Conservation (phyloP, 2,329 filamentous ascomycete species). For the Fusarium sulawesiense region DNA sequence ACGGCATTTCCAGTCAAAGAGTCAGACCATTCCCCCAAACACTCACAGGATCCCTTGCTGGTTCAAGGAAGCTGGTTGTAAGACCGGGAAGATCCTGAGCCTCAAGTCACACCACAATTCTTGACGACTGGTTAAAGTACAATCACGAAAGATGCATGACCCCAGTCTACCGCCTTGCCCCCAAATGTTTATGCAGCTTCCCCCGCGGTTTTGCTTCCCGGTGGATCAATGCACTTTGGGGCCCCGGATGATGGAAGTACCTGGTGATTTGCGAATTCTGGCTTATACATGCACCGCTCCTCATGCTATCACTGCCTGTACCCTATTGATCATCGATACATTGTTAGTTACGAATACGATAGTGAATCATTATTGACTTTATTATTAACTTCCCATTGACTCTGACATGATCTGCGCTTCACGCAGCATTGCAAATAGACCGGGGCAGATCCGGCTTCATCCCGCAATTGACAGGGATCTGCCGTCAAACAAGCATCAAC, state of each 20-base stretch:
- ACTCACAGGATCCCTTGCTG: constrained; percentile 4
- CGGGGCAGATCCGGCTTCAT: constrained; percentile 18
- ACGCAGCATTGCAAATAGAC: constrained; percentile 2
- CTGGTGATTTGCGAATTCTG: constrained; percentile 22
- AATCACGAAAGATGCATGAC: neutral
- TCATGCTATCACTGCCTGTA: constrained; percentile 14
- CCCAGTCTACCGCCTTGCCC: neutral
- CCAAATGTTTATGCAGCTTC: constrained; percentile 18
- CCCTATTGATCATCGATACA: neutral
- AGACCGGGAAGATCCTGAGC: neutral
- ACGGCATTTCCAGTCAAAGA: constrained; percentile 45
- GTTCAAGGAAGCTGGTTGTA: constrained; percentile 31
- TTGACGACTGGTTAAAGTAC: constrained; percentile 19
- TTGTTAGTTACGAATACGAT: neutral
- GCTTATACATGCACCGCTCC: constrained; percentile 22
- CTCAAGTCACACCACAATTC: constrained; percentile 34
- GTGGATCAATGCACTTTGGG: constrained; percentile 17
- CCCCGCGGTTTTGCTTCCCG: constrained; percentile 24
- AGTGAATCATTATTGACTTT: neutral
- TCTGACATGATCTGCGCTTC: neutral
- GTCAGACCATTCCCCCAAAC: neutral
- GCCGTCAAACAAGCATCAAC: constrained; percentile 21
- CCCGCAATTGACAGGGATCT: constrained; percentile 25
- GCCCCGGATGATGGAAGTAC: constrained; percentile 27
- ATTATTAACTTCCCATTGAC: no score